phyloP scores from a whole-genome alignment of 2,329 filamentous ascomycete species.

The Blastomyces gilchristii region DNA sequence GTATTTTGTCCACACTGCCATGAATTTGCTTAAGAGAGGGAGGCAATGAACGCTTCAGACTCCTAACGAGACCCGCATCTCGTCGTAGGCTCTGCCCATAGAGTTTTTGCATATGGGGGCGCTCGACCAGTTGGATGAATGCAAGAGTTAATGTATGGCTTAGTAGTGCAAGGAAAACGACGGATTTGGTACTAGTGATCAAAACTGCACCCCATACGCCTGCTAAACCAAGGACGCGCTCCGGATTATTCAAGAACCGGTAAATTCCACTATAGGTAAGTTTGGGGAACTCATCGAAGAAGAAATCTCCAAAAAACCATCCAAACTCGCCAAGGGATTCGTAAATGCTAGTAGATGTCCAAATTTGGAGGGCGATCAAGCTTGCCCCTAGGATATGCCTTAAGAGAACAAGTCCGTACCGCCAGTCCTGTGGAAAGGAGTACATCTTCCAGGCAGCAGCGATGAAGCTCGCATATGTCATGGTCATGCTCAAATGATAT shows the following conservation, averaged over 20 bases:
- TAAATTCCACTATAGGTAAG: conserved; percentile 96
- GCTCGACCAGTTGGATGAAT: conserved; percentile 88
- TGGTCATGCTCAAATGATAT: conserved; percentile 82
- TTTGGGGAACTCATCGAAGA: conserved; percentile 81
- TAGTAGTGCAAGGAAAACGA: conserved; percentile 76
- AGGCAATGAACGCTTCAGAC: conserved; percentile 75
- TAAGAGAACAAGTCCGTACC: conserved; percentile 71
- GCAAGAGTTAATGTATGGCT: conserved; percentile 76
- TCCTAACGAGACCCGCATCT: conserved; percentile 86
- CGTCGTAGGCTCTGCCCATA: conserved; percentile 75
- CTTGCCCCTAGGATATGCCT: conserved; percentile 76
- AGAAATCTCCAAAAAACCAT: conserved; percentile 99
- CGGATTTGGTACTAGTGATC: conserved; percentile 78
- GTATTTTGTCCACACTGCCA: conserved; percentile 72
- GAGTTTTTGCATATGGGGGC: conserved; percentile 96
- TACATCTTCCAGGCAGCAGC: conserved; percentile 97
- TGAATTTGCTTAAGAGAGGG: conserved; percentile 73
- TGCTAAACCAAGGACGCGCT: conserved; percentile 83
- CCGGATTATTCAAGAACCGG: conserved; percentile 94
- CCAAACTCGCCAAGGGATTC: conserved; percentile 94
- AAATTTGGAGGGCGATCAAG: conserved; percentile 76
- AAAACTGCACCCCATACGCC: conserved; percentile 93
- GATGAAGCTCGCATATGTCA: conserved; percentile 82
- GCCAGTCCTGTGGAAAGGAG: conserved; percentile 73
- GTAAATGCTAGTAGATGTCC: conserved; percentile 89